Conservation (phyloP, 2,329 filamentous ascomycete species). For the Colletotrichum graminicola region DNA sequence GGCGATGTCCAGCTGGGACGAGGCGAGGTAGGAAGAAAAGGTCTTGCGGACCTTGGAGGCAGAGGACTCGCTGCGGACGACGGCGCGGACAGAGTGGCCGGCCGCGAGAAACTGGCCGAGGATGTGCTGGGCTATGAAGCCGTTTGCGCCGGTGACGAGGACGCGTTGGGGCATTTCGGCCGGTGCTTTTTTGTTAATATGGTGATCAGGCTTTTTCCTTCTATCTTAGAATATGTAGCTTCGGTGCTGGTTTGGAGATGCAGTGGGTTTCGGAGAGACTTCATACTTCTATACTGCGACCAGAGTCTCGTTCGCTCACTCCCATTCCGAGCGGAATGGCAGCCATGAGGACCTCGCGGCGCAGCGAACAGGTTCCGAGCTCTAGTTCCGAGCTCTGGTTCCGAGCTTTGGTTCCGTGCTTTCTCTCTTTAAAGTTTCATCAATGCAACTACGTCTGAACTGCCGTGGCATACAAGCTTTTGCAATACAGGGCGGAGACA, state of each 20-base stretch:
- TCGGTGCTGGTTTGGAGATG: too few relatives aligned
- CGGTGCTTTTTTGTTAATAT: too few relatives aligned
- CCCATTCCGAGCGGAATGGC: neutral
- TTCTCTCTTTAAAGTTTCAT: too few relatives aligned
- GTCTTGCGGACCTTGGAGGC: slow-evolving; percentile 6
- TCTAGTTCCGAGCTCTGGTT: too few relatives aligned
- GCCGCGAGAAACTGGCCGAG: slow-evolving; percentile 51
- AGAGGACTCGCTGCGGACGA: slow-evolving; percentile 48
- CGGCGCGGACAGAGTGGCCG: slow-evolving; percentile 55
- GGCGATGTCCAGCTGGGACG: slow-evolving; percentile 44
- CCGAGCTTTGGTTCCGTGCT: neutral
- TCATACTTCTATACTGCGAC: neutral
- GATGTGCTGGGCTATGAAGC: slow-evolving; percentile 57
- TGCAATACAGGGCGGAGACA: neutral
- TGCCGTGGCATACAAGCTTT: too few relatives aligned
- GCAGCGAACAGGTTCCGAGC: neutral
- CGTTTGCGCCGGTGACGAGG: slow-evolving; percentile 56
- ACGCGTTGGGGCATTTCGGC: slow-evolving; percentile 32
- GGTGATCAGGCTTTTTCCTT: too few relatives aligned
- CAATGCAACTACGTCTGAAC: too few relatives aligned
- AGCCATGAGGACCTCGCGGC: neutral
- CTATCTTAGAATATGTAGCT: too few relatives aligned
- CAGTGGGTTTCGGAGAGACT: neutral
- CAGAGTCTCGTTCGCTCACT: neutral
- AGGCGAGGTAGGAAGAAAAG: slow-evolving; percentile 6